Conservation (phyloP, 78 protist genomes). For the Pigoraptor vietnamica region DNA sequence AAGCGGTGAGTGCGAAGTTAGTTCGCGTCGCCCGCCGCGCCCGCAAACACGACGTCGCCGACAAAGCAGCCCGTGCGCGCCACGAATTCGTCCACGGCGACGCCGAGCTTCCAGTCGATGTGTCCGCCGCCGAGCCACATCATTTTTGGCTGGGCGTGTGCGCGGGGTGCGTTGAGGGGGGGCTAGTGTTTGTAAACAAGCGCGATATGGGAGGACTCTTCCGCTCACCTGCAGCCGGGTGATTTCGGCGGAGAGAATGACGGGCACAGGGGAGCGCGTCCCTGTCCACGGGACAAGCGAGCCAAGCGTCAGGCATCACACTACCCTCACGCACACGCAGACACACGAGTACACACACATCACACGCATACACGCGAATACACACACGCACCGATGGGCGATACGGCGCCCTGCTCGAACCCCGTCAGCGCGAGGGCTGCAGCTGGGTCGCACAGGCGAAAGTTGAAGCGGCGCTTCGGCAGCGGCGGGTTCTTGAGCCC, state of each 20-base stretch:
- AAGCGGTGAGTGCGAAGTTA: not conserved
- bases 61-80: not conserved
- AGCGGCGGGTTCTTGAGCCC: not conserved
- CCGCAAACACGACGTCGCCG: not conserved
- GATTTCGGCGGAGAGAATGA: not conserved
- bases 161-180: not conserved
- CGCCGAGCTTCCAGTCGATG: not conserved
- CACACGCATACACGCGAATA: too few relatives aligned
- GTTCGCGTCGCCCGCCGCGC: not conserved
- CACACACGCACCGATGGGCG: not conserved
- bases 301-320: too few relatives aligned
- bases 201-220: too few relatives aligned
- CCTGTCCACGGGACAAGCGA: too few relatives aligned
- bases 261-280: not conserved
- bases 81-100: not conserved
- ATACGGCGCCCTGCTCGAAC: not conserved
- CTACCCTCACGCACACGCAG: too few relatives aligned
- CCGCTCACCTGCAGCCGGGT: not conserved
- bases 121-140: not conserved
- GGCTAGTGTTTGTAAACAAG: too few relatives aligned
- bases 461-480: not conserved
- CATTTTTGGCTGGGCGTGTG: not conserved
- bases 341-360: too few relatives aligned
- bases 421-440: not conserved
- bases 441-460: not conserved